Evolutionary conservation across 352 stramenopile genomes (phyloP), one percentile per base, ranked within the genome.

Genomic region (Pythium folliculosum): DNA sequence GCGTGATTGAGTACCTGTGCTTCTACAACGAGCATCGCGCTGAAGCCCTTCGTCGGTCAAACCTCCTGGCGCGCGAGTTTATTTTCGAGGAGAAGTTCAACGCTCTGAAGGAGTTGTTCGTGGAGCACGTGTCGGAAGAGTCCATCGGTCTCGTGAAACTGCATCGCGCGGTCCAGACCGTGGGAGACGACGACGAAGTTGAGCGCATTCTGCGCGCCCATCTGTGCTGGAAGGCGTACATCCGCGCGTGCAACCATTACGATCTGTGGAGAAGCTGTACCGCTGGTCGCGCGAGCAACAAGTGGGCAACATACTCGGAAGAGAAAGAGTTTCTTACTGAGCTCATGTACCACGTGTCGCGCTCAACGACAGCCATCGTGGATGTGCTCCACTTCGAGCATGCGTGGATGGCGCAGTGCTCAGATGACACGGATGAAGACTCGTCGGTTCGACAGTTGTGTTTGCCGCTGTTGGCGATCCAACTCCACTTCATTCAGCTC

Each of bases 321-420:
- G 86, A 94, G 69, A 92, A 94, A 68, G 73, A 87, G 14, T 88
- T 87, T 55, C 57, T 94, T 44, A 74, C 76, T 6, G 82, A 91
- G 40, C 69, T 95, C 22, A 91, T 91, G 80, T 90, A 90, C 67
- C 82, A 91, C 49, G 81, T 85, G 13, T 84, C 85, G 13, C 70
- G 78, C 5, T 80, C 85, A 0, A 72, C 73, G 30, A 73, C 71
- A 1, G 76, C 75, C 10, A 75, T 86, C n/a, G 57, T 89, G n/a
- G 84, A 90, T 38, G 84, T 78, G 38, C 74, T 95, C 52, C 82
- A 92, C 45, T 95, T 95, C 65, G 85, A 92, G 61, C 76, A 89
- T 23, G 88, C 82, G 13, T 95, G 88, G 88, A 73, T 94, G 49
- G 45, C 76, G 30, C 58, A 72, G n/a, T 90, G 84, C 54, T 77